Evolutionary conservation across 2,329 filamentous ascomycete genomes (phyloP), one percentile per base, ranked within the genome.

Genomic region (Penicillium occitanis): DNA sequence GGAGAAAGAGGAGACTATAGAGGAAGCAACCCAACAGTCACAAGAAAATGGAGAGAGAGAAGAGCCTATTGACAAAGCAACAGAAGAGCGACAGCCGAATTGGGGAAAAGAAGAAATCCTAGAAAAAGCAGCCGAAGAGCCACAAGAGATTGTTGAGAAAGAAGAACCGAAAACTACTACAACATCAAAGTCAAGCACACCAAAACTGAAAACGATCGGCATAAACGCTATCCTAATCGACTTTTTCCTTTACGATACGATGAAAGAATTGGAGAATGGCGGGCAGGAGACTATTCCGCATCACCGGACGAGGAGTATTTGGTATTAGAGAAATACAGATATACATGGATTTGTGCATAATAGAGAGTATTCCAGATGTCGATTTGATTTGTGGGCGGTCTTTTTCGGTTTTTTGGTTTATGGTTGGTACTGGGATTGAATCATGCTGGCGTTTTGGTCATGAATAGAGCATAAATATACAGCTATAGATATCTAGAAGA

Each of bases 211-310:
- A 60, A 63, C 57, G 11, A 44, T 90, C 71, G 80, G 81, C 17
- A 77, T 90, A 69, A 99, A 99, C 75, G 93, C 95, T 30, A 92
- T 98, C 46, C 78, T 99, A 72, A 95, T 99, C 69, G 95, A 99
- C 78, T 99, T 98, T 79, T 97, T 97, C 78, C 82, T 99, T 64
- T 99, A 99, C 75, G 95, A 99, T 79, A 88, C 90, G 19, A 93
- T 95, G 80, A 99, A 98, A 77, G 90, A 92, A 74, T 78, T 91
- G 75, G 94, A 98, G 77, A 82, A 80, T 76, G 82, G 70, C 82
- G 88, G 62, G 77, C 71, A 75, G 68, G 81, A 80, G 68, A 75
- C 75, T 40, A 86, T 92, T 68, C 91, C 92, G 5, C 93, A 97
- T 79, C 93, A 97, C 79, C 85, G 93, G 69, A 97, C 93, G 51